Evolutionary conservation across 208 protist genomes (phyloP).

Genomic region (Acanthamoeba divionensis): DNA sequence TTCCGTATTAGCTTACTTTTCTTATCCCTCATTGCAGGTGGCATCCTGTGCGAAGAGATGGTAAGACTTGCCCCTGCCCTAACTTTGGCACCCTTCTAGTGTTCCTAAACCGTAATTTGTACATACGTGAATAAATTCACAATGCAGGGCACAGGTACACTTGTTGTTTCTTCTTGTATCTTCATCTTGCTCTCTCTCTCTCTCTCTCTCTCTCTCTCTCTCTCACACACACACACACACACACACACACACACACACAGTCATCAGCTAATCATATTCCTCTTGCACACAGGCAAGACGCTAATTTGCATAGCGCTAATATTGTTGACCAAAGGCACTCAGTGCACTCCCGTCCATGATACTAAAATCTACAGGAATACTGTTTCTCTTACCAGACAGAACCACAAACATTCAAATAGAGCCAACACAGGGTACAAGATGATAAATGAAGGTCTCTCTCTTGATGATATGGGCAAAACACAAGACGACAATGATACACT

Average conservation of each 20-base stretch:
- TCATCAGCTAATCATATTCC: too few species aligned
- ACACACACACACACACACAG: not conserved
- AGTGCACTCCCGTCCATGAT: not conserved
- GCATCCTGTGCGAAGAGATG: slow-evolving; percentile 66
- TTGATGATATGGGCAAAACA: too few species aligned
- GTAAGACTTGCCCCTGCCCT: not conserved
- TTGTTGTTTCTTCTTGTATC: not conserved
- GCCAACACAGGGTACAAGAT: not conserved
- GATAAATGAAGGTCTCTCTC: too few species aligned
- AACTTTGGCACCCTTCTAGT: too few species aligned
- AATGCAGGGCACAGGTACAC: too few species aligned
- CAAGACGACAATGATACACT: not conserved
- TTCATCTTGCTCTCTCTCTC: not conserved
- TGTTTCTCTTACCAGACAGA: not conserved
- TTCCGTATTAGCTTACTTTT: too few species aligned
- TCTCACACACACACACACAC: not conserved
- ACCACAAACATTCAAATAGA: not conserved
- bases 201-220: not conserved
- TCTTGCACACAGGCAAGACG: slow-evolving; percentile 62
- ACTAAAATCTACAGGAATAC: slow-evolving; percentile 2
- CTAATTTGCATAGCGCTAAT: slow-evolving; percentile 66
- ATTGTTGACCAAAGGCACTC: slow-evolving; percentile 55
- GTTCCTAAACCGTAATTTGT: too few species aligned
- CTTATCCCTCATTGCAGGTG: slow-evolving; percentile 38
- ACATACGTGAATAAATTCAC: too few species aligned